These are phyloP conservation scores for Aspergillus japonicus DNA, from an alignment of 2,329 filamentous ascomycete species.

Conservation along the genomic window DNA sequence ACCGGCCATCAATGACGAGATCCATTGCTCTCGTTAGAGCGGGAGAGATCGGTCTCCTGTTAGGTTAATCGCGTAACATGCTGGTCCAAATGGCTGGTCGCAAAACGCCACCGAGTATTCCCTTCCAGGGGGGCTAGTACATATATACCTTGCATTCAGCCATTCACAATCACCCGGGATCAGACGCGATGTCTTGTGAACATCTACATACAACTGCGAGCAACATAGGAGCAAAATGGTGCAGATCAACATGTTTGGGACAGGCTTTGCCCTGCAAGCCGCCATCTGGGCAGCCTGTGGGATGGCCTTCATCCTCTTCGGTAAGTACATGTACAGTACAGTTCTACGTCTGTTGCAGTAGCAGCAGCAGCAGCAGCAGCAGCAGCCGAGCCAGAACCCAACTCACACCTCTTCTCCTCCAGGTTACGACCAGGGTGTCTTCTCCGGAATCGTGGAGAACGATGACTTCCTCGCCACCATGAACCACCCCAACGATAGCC, in stretches of 20 bases:
- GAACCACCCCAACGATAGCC: slow-evolving; percentile 35
- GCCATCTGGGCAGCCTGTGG: slow-evolving; percentile 23
- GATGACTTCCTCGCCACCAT: slow-evolving; percentile 46
- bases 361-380: too few relatives aligned
- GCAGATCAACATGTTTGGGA: slow-evolving; percentile 26
- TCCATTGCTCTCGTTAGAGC: neutral
- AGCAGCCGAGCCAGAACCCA: neutral
- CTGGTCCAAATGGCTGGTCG: neutral
- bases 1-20: neutral
- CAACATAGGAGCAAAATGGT: slow-evolving; percentile 15
- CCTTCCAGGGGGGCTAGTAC: neutral
- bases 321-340: slow-evolving; percentile 6
- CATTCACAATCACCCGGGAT: neutral
- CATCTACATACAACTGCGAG: neutral
- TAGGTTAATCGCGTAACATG: neutral
- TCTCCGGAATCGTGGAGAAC: slow-evolving; percentile 50
- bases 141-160: neutral
- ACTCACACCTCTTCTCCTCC: neutral
- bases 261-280: slow-evolving; percentile 22
- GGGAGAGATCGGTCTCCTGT: neutral
- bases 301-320: slow-evolving; percentile 29
- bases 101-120: neutral
- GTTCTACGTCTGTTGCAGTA: neutral
- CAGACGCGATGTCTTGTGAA: neutral
- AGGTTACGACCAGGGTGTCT: slow-evolving; percentile 53